These are phyloP conservation scores for Chernovozyma sophiae-reginae DNA, from an alignment of 1,139 yeast genomes.

Conservation along the genomic window DNA sequence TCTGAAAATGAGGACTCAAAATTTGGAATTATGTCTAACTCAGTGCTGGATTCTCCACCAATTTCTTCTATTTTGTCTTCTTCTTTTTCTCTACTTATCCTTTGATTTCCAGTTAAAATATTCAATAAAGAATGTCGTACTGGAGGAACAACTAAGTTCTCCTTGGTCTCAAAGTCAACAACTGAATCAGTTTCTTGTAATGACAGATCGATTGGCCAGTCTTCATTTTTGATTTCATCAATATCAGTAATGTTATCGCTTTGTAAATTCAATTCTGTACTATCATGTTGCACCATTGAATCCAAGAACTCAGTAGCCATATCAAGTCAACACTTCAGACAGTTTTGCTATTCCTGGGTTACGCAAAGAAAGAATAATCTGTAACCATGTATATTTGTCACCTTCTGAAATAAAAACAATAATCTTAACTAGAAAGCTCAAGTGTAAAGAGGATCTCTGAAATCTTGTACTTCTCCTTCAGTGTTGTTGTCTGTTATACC, in stretches of 20 bases:
- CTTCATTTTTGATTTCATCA: not conserved
- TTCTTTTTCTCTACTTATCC: too few relatives aligned
- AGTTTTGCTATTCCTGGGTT: not conserved
- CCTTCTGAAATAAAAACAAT: too few relatives aligned
- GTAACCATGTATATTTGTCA: too few relatives aligned
- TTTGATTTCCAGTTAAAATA: slow-evolving; percentile 1
- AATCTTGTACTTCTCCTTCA: too few relatives aligned
- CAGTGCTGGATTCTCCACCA: not conserved
- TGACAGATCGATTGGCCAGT: not conserved
- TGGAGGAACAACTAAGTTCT: not conserved
- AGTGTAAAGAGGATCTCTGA: too few relatives aligned
- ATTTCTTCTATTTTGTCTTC: too few relatives aligned
- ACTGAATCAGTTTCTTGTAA: not conserved
- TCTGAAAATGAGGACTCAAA: slow-evolving; percentile 17
- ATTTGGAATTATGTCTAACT: too few relatives aligned
- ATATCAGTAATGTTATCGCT: slow-evolving; percentile 3
- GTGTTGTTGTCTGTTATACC: too few relatives aligned
- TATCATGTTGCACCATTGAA: not conserved
- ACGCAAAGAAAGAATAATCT: too few relatives aligned
- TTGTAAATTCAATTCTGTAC: not conserved
- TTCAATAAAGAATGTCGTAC: slow-evolving; percentile 3
- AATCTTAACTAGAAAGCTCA: too few relatives aligned
- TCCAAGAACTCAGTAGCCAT: not conserved
- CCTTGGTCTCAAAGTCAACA: not conserved
- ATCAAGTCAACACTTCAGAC: slow-evolving; percentile 3